Conservation (phyloP, 768 basidiomycete species). For the Daedaleopsis nitida region DNA sequence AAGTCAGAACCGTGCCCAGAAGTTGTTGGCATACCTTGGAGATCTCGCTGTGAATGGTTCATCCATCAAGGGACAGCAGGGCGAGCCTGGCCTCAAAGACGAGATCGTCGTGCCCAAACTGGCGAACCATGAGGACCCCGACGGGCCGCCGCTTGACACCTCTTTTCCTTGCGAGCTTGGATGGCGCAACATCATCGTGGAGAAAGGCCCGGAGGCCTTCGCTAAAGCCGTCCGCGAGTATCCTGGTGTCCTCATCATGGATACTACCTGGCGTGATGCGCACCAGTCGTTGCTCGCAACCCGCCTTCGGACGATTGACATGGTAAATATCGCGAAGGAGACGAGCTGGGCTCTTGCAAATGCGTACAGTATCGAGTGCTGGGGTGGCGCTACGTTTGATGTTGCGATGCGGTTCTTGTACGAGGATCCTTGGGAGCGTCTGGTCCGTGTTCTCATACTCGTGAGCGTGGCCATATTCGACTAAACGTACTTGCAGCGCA, state of each 20-base stretch:
- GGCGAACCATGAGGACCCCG: conserved; percentile 74
- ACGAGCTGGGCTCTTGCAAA: conserved; percentile 94
- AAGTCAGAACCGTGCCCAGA: conserved; percentile 97
- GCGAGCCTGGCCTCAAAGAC: conserved; percentile 91
- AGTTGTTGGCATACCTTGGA: conserved; percentile 93
- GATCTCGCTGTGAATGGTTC: conserved; percentile 98
- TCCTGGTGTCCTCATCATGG: conserved; percentile 94
- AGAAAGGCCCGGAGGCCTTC: conserved; percentile 96
- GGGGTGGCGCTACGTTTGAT: conserved; percentile 99
- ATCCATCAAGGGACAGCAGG: conserved; percentile 95
- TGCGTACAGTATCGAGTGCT: conserved; percentile 96
- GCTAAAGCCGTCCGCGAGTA: conserved; percentile 97
- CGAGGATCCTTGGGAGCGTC: conserved; percentile 98
- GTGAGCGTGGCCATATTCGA: neutral
- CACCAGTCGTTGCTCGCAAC: conserved; percentile 98
- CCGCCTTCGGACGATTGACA: conserved; percentile 92
- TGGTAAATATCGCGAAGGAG: conserved; percentile 98
- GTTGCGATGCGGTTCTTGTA: conserved; percentile 99
- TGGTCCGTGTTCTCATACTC: conserved; percentile 51
- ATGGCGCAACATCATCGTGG: conserved; percentile 99
- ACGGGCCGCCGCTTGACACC: conserved; percentile 75
- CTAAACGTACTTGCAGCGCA: conserved; percentile 53
- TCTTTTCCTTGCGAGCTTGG: conserved; percentile 82
- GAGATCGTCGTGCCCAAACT: conserved; percentile 86
- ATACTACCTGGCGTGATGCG: conserved; percentile 99